These are phyloP conservation scores for Musa balbisiana DNA, from an alignment of 202 grass and related monocot species.

Conservation along the genomic window DNA sequence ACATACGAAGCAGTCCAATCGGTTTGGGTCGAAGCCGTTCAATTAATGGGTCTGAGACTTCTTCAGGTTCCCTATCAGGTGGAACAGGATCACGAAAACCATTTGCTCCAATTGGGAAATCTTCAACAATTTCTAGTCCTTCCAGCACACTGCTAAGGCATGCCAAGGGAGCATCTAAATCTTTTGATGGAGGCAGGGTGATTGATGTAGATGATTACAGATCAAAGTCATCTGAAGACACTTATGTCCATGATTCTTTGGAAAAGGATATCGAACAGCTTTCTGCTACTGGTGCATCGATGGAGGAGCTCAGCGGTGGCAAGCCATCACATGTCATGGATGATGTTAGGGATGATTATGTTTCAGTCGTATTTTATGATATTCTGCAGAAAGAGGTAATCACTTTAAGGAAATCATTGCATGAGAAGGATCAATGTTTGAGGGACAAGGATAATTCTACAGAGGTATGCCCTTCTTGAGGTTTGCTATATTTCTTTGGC, in stretches of 20 bases:
- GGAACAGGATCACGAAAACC: slow-evolving; percentile 1
- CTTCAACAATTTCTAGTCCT: background rate
- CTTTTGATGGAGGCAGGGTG: slow-evolving; percentile 8
- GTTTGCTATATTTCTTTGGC: background rate
- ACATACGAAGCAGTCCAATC: slow-evolving; percentile 5
- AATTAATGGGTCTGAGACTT: slow-evolving; percentile 18
- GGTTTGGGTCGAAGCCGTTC: slow-evolving; percentile 13
- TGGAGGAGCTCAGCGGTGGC: background rate
- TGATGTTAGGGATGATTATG: slow-evolving; percentile 3
- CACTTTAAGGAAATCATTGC: slow-evolving; percentile 17
- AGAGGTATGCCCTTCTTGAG: slow-evolving; percentile 1
- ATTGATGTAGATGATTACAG: slow-evolving; percentile 4
- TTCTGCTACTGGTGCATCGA: background rate
- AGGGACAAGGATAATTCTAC: slow-evolving; percentile 19
- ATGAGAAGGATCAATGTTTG: slow-evolving; percentile 18
- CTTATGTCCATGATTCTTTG: background rate
- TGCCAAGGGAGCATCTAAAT: slow-evolving; percentile 8
- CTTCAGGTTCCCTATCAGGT: slow-evolving; percentile 6
- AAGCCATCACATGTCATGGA: background rate
- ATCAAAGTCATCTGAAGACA: slow-evolving; percentile 12
- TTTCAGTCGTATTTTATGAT: slow-evolving; percentile 25
- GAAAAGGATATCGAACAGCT: slow-evolving; percentile 18
- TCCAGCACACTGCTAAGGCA: slow-evolving; percentile 8
- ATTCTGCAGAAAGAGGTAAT: slow-evolving; percentile 23
- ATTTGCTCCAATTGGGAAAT: slow-evolving; percentile 23